phyloP scores from a whole-genome alignment of 139 green algal genomes.

The Chlorella sp. region DNA sequence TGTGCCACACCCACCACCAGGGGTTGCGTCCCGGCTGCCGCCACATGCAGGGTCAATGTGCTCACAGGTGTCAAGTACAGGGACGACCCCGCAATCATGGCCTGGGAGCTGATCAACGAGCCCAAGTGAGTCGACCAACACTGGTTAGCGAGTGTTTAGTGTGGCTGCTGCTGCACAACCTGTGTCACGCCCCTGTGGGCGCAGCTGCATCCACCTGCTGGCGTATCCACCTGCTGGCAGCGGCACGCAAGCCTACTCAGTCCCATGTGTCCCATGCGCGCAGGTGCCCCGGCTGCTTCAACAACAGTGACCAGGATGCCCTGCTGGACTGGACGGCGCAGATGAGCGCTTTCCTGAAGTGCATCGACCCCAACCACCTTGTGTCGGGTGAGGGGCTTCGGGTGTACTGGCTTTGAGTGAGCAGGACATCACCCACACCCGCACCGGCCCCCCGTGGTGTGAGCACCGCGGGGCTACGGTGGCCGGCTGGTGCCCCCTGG shows the following conservation, averaged over 20 bases:
- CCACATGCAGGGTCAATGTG: not conserved
- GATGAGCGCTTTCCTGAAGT: constrained; percentile 8
- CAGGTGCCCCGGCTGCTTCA: not conserved
- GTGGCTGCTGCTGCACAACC: no score
- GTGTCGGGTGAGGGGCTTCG: not conserved
- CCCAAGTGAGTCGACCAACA: not conserved
- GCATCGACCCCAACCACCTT: not conserved
- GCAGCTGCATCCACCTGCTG: no score
- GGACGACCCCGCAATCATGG: not conserved
- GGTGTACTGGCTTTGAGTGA: no score
- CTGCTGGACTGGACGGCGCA: not conserved
- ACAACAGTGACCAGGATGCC: not conserved
- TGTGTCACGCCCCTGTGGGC: no score
- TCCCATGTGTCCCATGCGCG: not conserved
- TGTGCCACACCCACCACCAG: not conserved
- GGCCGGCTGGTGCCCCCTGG: no score
- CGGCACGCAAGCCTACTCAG: no score
- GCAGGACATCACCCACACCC: no score
- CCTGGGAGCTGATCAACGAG: not conserved
- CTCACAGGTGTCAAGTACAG: not conserved
- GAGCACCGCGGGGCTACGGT: no score
- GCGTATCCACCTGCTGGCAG: no score
- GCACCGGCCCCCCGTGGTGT: no score
- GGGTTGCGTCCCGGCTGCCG: not conserved
- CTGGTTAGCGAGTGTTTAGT: no score